Evolutionary conservation across 2,329 filamentous ascomycete species (phyloP).

Genomic region (Hyphodiscus sp.): DNA sequence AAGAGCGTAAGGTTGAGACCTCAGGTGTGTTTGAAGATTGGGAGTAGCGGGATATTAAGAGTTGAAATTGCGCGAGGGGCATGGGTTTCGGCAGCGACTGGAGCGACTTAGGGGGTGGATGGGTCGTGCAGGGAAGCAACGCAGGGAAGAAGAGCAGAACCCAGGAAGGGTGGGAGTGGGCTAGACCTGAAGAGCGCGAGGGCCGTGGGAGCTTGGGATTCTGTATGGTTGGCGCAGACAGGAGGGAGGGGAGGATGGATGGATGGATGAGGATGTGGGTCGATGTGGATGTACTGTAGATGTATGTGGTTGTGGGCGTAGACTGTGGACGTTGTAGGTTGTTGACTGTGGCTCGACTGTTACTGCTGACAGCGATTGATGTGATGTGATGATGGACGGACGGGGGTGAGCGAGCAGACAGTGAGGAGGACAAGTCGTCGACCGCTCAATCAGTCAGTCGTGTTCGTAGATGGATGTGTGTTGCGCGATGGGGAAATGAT

Average conservation of each 20-base stretch:
- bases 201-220: neutral
- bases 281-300: too few species aligned
- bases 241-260: too few species aligned
- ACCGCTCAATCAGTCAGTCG: too few species aligned
- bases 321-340: too few species aligned
- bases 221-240: neutral
- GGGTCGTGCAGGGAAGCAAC: neutral
- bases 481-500: neutral
- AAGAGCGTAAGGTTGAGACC: constrained; percentile 23
- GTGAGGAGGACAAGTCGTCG: neutral
- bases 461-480: too few species aligned
- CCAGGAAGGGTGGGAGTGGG: neutral
- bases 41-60: constrained; percentile 24
- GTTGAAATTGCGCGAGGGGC: constrained; percentile 12
- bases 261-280: too few species aligned
- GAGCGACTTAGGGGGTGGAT: neutral
- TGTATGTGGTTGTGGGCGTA: too few species aligned
- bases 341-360: too few species aligned
- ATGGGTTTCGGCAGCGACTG: neutral
- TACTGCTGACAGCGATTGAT: too few species aligned
- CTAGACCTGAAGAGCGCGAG: neutral
- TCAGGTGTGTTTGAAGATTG: constrained; percentile 26
- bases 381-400: too few species aligned
- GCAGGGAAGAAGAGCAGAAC: neutral
- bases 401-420: too few species aligned